Percentiles rank a stretch among this genome's conserved stretches.
These are phyloP conservation scores for Ascoidea rubescens DNA, from an alignment of 805 yeast species.

Conservation along the genomic window DNA sequence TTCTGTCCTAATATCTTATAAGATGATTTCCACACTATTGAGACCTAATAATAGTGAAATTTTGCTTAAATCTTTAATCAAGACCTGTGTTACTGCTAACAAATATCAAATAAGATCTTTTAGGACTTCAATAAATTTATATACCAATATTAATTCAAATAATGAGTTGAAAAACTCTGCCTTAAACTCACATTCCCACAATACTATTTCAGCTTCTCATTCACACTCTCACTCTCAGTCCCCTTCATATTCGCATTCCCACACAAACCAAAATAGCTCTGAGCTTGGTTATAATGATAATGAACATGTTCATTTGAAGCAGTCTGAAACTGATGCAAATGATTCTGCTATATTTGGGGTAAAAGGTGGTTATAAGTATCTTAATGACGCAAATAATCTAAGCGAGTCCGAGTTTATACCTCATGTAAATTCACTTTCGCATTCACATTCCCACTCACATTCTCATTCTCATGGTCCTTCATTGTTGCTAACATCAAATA, in stretches of 20 bases:
- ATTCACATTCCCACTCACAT: slow-evolving; percentile 15
- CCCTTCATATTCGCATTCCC: slow-evolving; percentile 14
- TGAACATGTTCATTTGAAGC: slow-evolving; percentile 26
- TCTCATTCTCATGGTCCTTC: slow-evolving; percentile 21
- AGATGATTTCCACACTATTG: too few species aligned
- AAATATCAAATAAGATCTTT: too few species aligned
- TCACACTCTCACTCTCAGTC: slow-evolving; percentile 15
- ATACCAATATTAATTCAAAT: too few species aligned
- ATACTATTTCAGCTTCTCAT: slow-evolving; percentile 3
- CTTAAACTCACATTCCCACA: neutral
- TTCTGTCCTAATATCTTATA: too few species aligned
- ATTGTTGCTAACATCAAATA: slow-evolving; percentile 22
- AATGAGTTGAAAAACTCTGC: too few species aligned
- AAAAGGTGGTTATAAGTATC: slow-evolving; percentile 8
- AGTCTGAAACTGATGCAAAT: slow-evolving; percentile 28
- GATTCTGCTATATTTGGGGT: slow-evolving; percentile 24
- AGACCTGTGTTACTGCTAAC: too few species aligned
- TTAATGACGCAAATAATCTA: slow-evolving; percentile 4
- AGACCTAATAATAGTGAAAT: too few species aligned
- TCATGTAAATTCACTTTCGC: neutral
- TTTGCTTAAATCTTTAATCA: too few species aligned
- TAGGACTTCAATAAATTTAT: too few species aligned
- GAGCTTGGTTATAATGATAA: slow-evolving; percentile 9
- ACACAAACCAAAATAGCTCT: neutral
- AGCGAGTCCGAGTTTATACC: too few species aligned